A percentile compares a stretch with the other conserved stretches of the same genome.
These are phyloP conservation scores for Cladobotryum protrusum DNA, from an alignment of 2,329 filamentous ascomycete genomes.

Conservation along the genomic window DNA sequence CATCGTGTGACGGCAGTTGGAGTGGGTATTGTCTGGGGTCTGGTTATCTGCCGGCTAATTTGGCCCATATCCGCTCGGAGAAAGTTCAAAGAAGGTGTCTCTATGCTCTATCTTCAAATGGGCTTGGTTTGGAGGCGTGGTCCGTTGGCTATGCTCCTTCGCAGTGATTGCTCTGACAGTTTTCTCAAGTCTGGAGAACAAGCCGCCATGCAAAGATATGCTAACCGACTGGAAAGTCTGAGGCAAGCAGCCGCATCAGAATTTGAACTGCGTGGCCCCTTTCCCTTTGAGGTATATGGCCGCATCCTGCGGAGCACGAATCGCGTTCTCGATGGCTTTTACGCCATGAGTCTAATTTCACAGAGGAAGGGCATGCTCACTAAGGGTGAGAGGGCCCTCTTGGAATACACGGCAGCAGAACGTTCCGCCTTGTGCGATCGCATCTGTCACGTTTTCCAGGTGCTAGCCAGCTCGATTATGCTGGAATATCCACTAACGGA, in stretches of 20 bases:
- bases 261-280: constrained; percentile 76
- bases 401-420: constrained; percentile 72
- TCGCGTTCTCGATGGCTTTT: constrained; percentile 79
- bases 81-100: constrained; percentile 79
- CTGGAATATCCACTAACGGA: constrained; percentile 84
- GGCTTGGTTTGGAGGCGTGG: constrained; percentile 88
- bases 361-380: constrained; percentile 67
- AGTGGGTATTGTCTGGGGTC: constrained; percentile 77
- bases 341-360: constrained; percentile 86
- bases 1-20: constrained; percentile 80
- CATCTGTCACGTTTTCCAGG: constrained; percentile 75
- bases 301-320: constrained; percentile 69
- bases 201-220: constrained; percentile 70
- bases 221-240: constrained; percentile 62
- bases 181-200: constrained; percentile 85
- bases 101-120: constrained; percentile 82
- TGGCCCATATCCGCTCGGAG: constrained; percentile 83
- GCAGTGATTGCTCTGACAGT: constrained; percentile 47
- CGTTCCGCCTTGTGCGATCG: constrained; percentile 71
- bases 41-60: constrained; percentile 76
- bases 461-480: constrained; percentile 82
- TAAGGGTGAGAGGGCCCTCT: constrained; percentile 68
- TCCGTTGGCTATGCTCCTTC: constrained; percentile 67
- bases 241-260: constrained; percentile 65
- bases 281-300: constrained; percentile 62